Evolutionary conservation across 176 grass and related monocot genomes (phyloP), one percentile per base, ranked within the genome.

Genomic region (Paspalum notatum): DNA sequence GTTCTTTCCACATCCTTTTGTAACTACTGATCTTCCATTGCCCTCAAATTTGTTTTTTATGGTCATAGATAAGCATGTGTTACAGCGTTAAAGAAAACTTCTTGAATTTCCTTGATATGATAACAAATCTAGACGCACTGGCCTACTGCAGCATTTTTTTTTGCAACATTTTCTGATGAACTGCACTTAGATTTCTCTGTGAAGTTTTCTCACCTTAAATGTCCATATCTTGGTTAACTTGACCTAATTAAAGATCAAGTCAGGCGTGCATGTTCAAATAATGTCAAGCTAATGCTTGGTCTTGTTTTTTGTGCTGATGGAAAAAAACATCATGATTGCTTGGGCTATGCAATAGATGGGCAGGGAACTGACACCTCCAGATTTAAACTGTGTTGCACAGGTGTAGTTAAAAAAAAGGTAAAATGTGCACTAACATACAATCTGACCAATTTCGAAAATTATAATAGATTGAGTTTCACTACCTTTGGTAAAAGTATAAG

Each of bases 161-260:
- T 16, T 32, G 32, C 32, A 32, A 25, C 7, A 15, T 47, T 45
- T 32, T n/a, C 26, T 48, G 58, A 40, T 6, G 8, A 82, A 41
- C n/a, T n/a, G n/a, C n/a, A n/a, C n/a, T n/a, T n/a, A n/a, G n/a
- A n/a, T n/a, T n/a, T n/a, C n/a, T 51, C 9, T 69, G 1, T 20
- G 32, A 17, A 62, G 43, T 78, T 60, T 43, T 44, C 45, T 42
- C 21, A 52, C 56, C 27, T 68, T 68, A 50, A 74, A 67, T 80
- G 11, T 32, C 59, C 60, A 47, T 76, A 62, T 76, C 61, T 58
- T 86, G 15, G 15, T 17, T 40, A 55, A 67, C 48, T 68, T 67
- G 48, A 14, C 9, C 27, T 42, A 13, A 10, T 42, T 65, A 22
- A 77, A 44, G 12, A 46, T 61, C 11, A 26, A 18, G 41, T 45